These are phyloP conservation scores for Monilinia vaccinii-corymbosi DNA, from an alignment of 2,329 filamentous ascomycete species.

Conservation along the genomic window DNA sequence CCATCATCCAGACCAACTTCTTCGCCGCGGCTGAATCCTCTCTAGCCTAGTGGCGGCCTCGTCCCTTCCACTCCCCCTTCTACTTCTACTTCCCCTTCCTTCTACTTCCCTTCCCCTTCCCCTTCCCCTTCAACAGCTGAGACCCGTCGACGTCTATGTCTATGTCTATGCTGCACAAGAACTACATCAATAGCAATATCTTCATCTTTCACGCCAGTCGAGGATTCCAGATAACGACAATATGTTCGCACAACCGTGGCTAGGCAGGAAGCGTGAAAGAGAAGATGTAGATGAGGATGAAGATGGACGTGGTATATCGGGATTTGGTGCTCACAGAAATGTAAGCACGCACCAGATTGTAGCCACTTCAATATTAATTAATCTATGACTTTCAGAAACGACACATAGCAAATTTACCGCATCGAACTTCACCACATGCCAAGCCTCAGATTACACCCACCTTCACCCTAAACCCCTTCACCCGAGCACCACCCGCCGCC, in stretches of 20 bases:
- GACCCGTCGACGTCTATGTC: no score
- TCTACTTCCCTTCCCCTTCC: no score
- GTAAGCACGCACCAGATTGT: conserved; percentile 17
- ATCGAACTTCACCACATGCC: conserved; percentile 22
- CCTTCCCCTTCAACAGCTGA: no score
- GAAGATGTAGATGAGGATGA: conserved; percentile 27
- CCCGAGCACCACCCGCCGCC: conserved; percentile 25
- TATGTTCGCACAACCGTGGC: conserved; percentile 11
- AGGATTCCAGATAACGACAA: not conserved
- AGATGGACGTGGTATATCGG: conserved; percentile 13
- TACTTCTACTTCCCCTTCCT: no score
- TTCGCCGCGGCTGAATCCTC: not conserved
- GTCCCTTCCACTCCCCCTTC: no score
- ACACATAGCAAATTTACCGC: conserved; percentile 23
- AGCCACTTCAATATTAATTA: not conserved
- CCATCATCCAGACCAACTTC: not conserved
- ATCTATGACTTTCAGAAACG: conserved; percentile 24
- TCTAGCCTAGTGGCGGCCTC: not conserved
- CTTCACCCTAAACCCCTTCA: conserved; percentile 16
- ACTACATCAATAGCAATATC: no score
- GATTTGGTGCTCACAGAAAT: conserved; percentile 28
- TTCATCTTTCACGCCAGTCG: not conserved
- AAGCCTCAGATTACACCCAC: conserved; percentile 16
- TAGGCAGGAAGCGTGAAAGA: conserved; percentile 23
- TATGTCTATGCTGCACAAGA: not conserved